Evolutionary conservation across 1,139 yeast genomes (phyloP).

Genomic region (Yamadazyma mexicana): DNA sequence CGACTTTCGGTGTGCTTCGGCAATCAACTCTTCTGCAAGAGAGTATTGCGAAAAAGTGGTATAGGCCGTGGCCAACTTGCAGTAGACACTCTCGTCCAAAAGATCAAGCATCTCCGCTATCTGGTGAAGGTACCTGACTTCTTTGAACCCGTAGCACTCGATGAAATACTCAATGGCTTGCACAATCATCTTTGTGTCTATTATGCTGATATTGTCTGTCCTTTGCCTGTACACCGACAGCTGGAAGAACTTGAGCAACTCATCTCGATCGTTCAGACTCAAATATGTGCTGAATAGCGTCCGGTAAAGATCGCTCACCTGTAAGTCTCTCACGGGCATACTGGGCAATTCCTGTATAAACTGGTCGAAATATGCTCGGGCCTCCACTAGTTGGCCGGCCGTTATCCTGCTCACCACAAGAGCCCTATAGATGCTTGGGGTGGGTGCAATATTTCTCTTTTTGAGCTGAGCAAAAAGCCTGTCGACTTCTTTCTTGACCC

Average conservation of each 20-base stretch:
- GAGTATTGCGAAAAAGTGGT: slow-evolving; percentile 32
- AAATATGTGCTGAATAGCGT: slow-evolving; percentile 41
- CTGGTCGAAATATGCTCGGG: slow-evolving; percentile 21
- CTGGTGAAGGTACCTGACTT: slow-evolving; percentile 21
- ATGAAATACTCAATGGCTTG: slow-evolving; percentile 23
- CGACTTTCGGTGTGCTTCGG: slow-evolving; percentile 30
- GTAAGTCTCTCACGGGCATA: slow-evolving; percentile 4
- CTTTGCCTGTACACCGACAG: slow-evolving; percentile 26
- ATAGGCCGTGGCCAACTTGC: slow-evolving; percentile 26
- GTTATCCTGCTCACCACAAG: slow-evolving; percentile 49
- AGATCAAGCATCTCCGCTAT: slow-evolving; percentile 21
- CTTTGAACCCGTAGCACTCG: slow-evolving; percentile 23
- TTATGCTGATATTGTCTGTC: slow-evolving; percentile 14
- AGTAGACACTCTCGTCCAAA: slow-evolving; percentile 17
- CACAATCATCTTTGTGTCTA: slow-evolving; percentile 19
- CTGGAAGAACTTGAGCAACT: slow-evolving; percentile 43
- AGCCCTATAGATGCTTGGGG: slow-evolving; percentile 46
- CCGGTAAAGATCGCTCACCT: slow-evolving; percentile 9
- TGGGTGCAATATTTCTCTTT: slow-evolving; percentile 50
- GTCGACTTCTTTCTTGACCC: slow-evolving; percentile 55
- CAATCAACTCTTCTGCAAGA: slow-evolving; percentile 30
- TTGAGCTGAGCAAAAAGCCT: slow-evolving; percentile 49
- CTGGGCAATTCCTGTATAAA: slow-evolving; percentile 13
- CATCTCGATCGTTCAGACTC: slow-evolving; percentile 33
- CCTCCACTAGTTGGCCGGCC: slow-evolving; percentile 47